Base-by-base conservation (phyloP, 2,329 filamentous ascomycete genomes). In the Colletotrichum destructivum region DNA sequence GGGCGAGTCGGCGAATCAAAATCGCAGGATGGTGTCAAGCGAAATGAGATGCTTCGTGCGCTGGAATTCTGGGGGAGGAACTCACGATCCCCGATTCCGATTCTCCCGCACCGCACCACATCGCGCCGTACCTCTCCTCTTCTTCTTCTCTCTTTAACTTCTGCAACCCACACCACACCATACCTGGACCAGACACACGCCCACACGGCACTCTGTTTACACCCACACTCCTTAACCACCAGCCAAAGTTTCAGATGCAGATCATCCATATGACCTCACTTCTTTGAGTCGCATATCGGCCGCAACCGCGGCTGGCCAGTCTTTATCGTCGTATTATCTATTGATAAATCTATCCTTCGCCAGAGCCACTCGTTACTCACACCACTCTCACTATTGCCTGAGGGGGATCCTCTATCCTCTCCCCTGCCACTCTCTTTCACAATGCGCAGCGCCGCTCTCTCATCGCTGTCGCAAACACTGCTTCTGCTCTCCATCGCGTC, bases 261-360 rank as follows among this genome's bases (percentile, higher is more conserved):
- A 71, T 71, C 59, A 60, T 47, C 44, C 15, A 71, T 69, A 71
- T 71, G 69, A 64, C 59, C 54, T 66, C 67, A 66, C 40, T 60
- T 54, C 69, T 69, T 64, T 71, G 69, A 71, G 44, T 62, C 16
- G 46, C 52, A 44, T 49, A 63, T 64, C 69, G 65, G 69, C 69
- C 69, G 69, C 69, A 55, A 42, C n/a, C 40, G 69, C 69, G 69
- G 69, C 69, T 69, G 69, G 59, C 54, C 59, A 64, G 31, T 71
- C 69, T 40, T 71, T 60, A 55, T 64, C 59, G 55, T 60, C 40
- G 2, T 35, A 3, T 31, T 7, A 7, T 31, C 31, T 2, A 31
- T 31, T 31, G 31, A 31, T 31, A 31, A 1, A 31, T 31, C 31
- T 31, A 31, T 8, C 15, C 11, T 47, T 49, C 59, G 44, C 56